A percentile compares a stretch with the other conserved stretches of the same genome.
phyloP scores from a whole-genome alignment of 441 rosid species.

The Manihot esculenta region DNA sequence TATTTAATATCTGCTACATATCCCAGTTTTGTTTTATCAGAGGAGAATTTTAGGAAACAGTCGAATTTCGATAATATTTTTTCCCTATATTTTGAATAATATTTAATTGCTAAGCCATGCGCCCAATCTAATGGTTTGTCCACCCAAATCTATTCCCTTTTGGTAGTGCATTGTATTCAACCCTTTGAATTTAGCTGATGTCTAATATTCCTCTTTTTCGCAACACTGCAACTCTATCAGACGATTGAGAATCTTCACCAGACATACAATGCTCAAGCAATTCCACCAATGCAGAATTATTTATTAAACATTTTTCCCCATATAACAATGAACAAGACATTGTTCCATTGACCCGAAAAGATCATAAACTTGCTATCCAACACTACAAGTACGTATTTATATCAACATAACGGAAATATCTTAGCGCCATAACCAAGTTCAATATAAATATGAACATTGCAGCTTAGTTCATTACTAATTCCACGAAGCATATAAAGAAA shows the following conservation, averaged over 20 bases:
- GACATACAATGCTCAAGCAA: slow-evolving; percentile 27
- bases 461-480: neutral
- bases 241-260: too few relatives aligned
- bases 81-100: too few relatives aligned
- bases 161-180: neutral
- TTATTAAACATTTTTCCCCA: neutral
- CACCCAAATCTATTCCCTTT: neutral
- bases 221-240: too few relatives aligned
- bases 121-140: neutral
- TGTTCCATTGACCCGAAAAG: neutral
- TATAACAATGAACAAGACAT: neutral
- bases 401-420: neutral
- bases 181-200: too few relatives aligned
- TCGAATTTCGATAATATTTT: too few relatives aligned
- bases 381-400: neutral
- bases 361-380: neutral
- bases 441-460: neutral
- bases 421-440: neutral
- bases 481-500: neutral
- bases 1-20: too few relatives aligned
- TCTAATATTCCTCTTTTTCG: too few relatives aligned
- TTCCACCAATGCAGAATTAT: slow-evolving; percentile 18
- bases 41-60: too few relatives aligned
- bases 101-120: too few relatives aligned
- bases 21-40: too few relatives aligned